These are phyloP conservation scores for Theileria sp. DNA, from an alignment of 169 alveolate genomes.

Conservation along the genomic window DNA sequence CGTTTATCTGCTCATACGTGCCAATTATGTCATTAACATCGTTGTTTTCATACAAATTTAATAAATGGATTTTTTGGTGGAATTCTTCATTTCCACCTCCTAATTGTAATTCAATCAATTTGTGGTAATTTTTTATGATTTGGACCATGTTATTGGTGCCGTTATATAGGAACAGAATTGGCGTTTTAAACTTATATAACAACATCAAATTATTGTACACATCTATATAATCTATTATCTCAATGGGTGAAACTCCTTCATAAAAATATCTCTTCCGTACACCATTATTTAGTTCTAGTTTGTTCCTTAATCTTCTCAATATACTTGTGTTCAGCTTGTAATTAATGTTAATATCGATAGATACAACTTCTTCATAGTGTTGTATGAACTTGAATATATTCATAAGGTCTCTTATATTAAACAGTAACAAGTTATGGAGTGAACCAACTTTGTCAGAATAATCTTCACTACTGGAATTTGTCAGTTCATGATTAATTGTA, in stretches of 20 bases:
- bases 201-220: background rate
- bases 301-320: background rate
- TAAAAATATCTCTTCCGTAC: background rate
- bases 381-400: background rate
- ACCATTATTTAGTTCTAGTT: background rate
- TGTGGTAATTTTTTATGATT: background rate
- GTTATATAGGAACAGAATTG: background rate
- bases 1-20: conserved; percentile 74
- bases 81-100: background rate
- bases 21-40: conserved; percentile 75
- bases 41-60: background rate
- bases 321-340: background rate
- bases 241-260: background rate
- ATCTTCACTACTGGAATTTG: conserved; percentile 30
- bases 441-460: conserved; percentile 66
- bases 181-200: background rate
- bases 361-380: background rate
- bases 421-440: conserved; percentile 81
- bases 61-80: background rate
- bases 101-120: background rate
- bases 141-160: background rate
- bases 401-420: conserved; percentile 22
- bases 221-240: background rate
- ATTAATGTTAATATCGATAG: background rate
- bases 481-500: conserved; percentile 47